Percentiles rank a stretch among this genome's conserved stretches.
phyloP scores from a whole-genome alignment of 192 early-diverging fungal species.

The Linnemannia exigua region DNA sequence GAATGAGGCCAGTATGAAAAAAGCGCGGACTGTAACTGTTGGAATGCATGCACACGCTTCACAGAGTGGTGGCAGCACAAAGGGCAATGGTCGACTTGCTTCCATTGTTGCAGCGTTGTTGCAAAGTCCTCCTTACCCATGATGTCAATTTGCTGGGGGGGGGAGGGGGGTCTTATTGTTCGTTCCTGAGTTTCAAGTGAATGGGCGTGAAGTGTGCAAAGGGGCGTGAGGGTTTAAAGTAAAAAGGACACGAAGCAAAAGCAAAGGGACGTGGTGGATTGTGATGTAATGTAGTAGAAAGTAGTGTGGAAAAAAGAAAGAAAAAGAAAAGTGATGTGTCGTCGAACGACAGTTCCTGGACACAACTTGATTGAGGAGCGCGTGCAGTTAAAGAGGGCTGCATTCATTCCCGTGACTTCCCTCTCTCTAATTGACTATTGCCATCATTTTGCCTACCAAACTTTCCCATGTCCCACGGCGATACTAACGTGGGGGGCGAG shows the following conservation, averaged over 20 bases:
- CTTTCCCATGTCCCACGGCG: too few relatives aligned
- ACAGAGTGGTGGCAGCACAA: neutral
- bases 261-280: neutral
- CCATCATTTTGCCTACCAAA: too few relatives aligned
- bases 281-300: neutral
- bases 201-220: neutral
- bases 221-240: neutral
- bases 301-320: neutral
- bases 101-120: neutral
- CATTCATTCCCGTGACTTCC: neutral
- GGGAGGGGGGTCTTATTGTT: neutral
- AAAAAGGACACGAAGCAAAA: neutral
- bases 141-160: neutral
- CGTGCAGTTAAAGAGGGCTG: neutral
- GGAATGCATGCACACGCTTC: too few relatives aligned
- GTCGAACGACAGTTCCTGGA: neutral
- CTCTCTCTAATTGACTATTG: neutral
- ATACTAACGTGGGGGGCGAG: too few relatives aligned
- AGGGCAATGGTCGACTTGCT: neutral
- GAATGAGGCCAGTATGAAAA: neutral
- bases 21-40: too few relatives aligned
- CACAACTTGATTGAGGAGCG: neutral
- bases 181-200: neutral
- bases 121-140: neutral
- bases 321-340: neutral